Conservation (phyloP, 108 stramenopile species). For the Discostella pseudostelligera region DNA sequence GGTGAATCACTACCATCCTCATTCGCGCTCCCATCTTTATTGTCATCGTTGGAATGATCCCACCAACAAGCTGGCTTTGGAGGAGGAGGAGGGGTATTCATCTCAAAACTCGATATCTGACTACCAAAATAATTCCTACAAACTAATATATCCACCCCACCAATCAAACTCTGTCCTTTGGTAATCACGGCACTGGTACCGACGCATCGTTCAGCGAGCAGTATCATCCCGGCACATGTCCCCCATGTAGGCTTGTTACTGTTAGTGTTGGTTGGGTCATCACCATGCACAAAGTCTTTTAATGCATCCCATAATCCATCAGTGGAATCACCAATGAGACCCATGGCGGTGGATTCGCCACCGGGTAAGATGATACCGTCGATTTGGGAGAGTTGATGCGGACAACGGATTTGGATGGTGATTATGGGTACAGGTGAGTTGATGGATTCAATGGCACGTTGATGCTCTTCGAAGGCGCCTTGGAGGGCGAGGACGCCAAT, state of each 20-base stretch:
- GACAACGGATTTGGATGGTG: slow-evolving; percentile 71
- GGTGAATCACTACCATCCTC: too few species aligned
- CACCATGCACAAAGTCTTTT: slow-evolving; percentile 61
- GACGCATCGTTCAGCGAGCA: slow-evolving; percentile 91
- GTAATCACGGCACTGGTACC: slow-evolving; percentile 85
- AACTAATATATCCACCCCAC: slow-evolving; percentile 92
- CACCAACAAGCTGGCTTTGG: slow-evolving; percentile 36
- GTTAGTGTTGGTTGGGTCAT: background rate
- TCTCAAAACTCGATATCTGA: slow-evolving; percentile 93
- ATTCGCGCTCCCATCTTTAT: background rate
- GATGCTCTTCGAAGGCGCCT: slow-evolving; percentile 97
- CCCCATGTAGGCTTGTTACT: slow-evolving; percentile 91
- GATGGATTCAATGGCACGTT: slow-evolving; percentile 60
- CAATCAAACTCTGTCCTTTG: slow-evolving; percentile 94
- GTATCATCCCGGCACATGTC: slow-evolving; percentile 98
- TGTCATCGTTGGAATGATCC: slow-evolving; percentile 10
- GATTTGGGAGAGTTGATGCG: slow-evolving; percentile 70
- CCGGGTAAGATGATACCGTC: slow-evolving; percentile 97
- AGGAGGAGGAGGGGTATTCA: slow-evolving; percentile 80
- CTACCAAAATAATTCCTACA: slow-evolving; percentile 98
- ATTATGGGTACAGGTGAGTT: slow-evolving; percentile 17
- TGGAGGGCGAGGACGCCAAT: slow-evolving; percentile 93
- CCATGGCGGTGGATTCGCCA: slow-evolving; percentile 98
- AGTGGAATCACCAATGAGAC: slow-evolving; percentile 73
- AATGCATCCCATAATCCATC: slow-evolving; percentile 70